Evolutionary conservation across 495 filamentous ascomycete genomes (phyloP).

Genomic region (Penicillium pulvis): DNA sequence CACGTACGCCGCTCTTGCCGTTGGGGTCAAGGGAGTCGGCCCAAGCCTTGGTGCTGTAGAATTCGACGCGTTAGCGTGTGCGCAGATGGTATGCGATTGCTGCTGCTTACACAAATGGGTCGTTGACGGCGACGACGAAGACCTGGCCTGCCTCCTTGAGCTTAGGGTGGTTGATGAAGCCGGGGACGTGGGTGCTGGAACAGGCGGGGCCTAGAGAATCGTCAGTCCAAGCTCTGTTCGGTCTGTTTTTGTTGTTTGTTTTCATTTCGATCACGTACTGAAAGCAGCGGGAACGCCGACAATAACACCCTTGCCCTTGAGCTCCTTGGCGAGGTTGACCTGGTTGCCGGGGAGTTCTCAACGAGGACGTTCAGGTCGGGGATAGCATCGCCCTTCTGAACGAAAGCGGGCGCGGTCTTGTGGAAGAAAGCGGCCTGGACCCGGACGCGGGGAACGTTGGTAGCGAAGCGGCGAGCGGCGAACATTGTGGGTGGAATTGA

Average conservation of each 20-base stretch:
- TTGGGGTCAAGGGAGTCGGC: slow-evolving; percentile 69
- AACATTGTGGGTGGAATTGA: slow-evolving; percentile 37
- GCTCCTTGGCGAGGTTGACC: slow-evolving; percentile 78
- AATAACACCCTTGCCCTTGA: slow-evolving; percentile 73
- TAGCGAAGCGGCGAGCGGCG: slow-evolving; percentile 43
- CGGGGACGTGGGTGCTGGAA: slow-evolving; percentile 76
- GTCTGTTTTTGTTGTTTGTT: not conserved
- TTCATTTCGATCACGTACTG: slow-evolving; percentile 48
- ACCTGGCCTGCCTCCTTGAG: slow-evolving; percentile 74
- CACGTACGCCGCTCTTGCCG: slow-evolving; percentile 71
- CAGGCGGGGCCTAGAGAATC: slow-evolving; percentile 62
- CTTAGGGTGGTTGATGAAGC: slow-evolving; percentile 75
- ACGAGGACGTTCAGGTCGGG: slow-evolving; percentile 63
- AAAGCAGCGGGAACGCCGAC: slow-evolving; percentile 92
- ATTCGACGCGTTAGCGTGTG: slow-evolving; percentile 1
- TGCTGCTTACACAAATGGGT: slow-evolving; percentile 82
- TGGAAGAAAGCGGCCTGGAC: slow-evolving; percentile 49
- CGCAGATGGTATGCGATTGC: not conserved
- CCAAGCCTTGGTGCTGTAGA: slow-evolving; percentile 82
- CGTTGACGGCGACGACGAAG: slow-evolving; percentile 91
- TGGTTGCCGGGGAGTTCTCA: slow-evolving; percentile 71
- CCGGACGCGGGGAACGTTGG: slow-evolving; percentile 36
- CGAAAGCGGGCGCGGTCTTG: slow-evolving; percentile 55
- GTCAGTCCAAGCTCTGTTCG: slow-evolving; percentile 3
- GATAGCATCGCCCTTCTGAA: slow-evolving; percentile 62